Evolutionary conservation across 306 rosid species (phyloP).

Genomic region (Urtica urens): DNA sequence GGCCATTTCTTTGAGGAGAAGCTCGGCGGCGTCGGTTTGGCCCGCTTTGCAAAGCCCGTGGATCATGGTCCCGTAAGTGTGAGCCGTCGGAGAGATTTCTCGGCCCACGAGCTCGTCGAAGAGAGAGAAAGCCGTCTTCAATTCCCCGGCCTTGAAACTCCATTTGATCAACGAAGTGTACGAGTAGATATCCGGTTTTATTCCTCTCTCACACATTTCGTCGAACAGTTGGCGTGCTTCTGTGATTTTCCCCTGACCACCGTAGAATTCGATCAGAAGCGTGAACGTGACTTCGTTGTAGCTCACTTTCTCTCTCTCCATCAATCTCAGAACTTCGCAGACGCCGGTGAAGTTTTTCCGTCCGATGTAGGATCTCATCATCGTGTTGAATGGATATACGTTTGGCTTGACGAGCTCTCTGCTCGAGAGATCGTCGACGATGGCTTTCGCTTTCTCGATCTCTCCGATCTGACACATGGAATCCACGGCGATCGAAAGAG

Average conservation of each 20-base stretch:
- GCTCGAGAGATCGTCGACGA: conserved; percentile 39
- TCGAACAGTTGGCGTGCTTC: conserved; percentile 47
- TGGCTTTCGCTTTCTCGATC: conserved; percentile 36
- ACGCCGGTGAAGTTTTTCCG: conserved; percentile 35
- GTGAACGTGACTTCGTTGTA: conserved; percentile 37
- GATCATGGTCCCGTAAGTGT: conserved; percentile 52
- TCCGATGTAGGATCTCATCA: conserved; percentile 38
- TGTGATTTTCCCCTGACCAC: conserved; percentile 29
- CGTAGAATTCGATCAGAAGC: conserved; percentile 50
- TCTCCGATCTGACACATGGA: conserved; percentile 48
- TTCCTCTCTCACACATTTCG: conserved; percentile 39
- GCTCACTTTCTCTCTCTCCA: conserved; percentile 38
- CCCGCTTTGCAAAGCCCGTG: conserved; percentile 65
- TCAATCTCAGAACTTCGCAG: conserved; percentile 37
- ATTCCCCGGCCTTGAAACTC: conserved; percentile 45
- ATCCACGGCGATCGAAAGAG: conserved; percentile 55
- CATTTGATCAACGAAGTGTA: conserved; percentile 61
- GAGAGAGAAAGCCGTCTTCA: conserved; percentile 48
- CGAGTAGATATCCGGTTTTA: conserved; percentile 48
- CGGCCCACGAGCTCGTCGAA: conserved; percentile 59
- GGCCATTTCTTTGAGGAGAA: conserved; percentile 60
- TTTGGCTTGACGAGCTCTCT: conserved; percentile 35
- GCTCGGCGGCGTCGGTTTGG: conserved; percentile 55
- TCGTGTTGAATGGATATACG: conserved; percentile 49
- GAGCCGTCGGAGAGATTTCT: conserved; percentile 42